A percentile compares a stretch with the other conserved stretches of the same genome.
Evolutionary conservation across 2,329 filamentous ascomycete species (phyloP).

Genomic region (Xylaria sp.): DNA sequence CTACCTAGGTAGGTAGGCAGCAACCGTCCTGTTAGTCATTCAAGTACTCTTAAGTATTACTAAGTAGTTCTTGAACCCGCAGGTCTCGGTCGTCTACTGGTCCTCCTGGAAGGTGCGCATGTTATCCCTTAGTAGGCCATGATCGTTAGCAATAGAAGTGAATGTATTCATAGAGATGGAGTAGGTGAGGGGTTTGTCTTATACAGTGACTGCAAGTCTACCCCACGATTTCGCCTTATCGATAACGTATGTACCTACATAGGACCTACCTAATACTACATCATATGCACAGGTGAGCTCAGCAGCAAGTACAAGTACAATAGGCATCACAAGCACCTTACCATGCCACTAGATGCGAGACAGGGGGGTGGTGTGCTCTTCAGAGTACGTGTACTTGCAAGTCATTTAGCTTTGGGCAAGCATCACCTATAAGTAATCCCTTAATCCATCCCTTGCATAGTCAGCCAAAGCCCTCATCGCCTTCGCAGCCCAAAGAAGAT

Average conservation of each 20-base stretch:
- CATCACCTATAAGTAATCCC: background rate
- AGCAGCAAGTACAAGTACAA: background rate
- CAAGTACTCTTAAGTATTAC: no score
- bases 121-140: no score
- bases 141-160: no score
- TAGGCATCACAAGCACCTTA: background rate
- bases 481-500: background rate
- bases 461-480: background rate
- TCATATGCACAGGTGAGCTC: background rate
- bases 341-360: background rate
- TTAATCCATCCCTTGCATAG: background rate
- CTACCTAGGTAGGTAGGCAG: no score
- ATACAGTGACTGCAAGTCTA: background rate
- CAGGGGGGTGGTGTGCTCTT: background rate
- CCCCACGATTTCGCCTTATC: constrained; percentile 26
- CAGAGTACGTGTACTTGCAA: background rate
- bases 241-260: background rate
- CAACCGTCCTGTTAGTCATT: no score
- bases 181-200: no score
- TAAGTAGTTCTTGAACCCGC: no score
- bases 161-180: no score
- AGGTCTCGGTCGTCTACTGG: no score
- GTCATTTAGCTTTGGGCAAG: background rate
- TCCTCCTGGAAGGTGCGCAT: no score
- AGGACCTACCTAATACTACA: no score